Evolutionary conservation across 176 grass and related monocot genomes (phyloP), one percentile per base, ranked within the genome.

Genomic region (Avena sativa): DNA sequence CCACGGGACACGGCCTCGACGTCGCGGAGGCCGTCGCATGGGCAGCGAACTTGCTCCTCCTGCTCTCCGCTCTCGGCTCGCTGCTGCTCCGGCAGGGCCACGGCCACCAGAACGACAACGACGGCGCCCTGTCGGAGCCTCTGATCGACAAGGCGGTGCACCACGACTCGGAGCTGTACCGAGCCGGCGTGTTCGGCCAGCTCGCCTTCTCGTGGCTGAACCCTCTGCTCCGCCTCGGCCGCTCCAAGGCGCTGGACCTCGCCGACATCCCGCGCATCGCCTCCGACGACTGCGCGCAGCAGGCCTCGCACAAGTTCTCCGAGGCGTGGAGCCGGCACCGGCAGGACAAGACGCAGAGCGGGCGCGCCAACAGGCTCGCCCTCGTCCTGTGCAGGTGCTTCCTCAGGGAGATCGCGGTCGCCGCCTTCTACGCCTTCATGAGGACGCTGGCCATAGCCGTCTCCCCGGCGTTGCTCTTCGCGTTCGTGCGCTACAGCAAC

Each of bases 131-230:
- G 81, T 89, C 78, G 6, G 86, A 88, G 80, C 90, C 91, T 43
- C 83, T 94, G 85, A 66, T 85, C 38, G 43, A 79, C 25, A 62
- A 93, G 64, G 64, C 64, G 12, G 53, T 21, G 30, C 89, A 83
- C 25, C 65, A 67, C 47, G 71, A 67, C 38, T 89, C 91, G 4
- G 81, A 91, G 19, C 23, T 89, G 2, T 87, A 89, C 77, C 71
- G 68, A 13, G 52, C 91, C 1, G 93, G 93, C n/a, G 21, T 94
- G 61, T 84, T 94, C 67, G 63, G 88, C 49, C 81, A 86, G 89
- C 72, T 98, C 11, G 76, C 96, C 25, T 95, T 98, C 85, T 98
- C 93, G 14, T 98, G 96, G 96, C 49, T 98, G 5, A 92, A 94
- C 71, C 89, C 88, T 61, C 88, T 98, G 62, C 91, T 98, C 40